Evolutionary conservation across 805 yeast species (phyloP), one percentile per base, ranked within the genome.

Genomic region (Naumovozyma castellii): DNA sequence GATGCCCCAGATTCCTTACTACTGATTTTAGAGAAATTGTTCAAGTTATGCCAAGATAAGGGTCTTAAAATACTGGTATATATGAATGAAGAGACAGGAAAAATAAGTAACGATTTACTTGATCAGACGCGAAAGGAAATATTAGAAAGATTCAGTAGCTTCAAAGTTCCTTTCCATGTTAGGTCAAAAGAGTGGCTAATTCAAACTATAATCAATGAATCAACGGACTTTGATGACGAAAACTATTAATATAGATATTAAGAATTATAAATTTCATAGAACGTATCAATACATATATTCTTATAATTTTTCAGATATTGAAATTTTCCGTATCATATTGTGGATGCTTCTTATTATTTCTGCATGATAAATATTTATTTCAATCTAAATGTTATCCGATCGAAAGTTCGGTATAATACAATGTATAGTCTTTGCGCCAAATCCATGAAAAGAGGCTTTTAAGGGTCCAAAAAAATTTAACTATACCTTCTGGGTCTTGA

Each of bases 111-210:
- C 20, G 28, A 18, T 8, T 15, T 42, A 16, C 18, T 49, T 5
- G 43, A 44, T 16, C 27, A 34, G 3, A 19, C 42, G 9, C 40
- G 45, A 32, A 34, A 39, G 10, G 30, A 34, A 18, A 4, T 53
- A 14, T 6, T 17, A 5, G 5, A 28, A 8, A 34, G 17, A 19
- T 39, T 40, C 18, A 29, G 25, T 3, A 8, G 25, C 8, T 19
- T 18, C 8, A 20, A 39, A 8, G 35, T 39, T 6, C 13, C 27
- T 3, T 37, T 47, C 35, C 50, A 49, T 33, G 48, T 57, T 1
- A 57, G 54, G 39, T 40, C 47, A 5, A 58, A 58, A 42, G 65
- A 60, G 39, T 59, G 62, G 64, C 61, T 44, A 38, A 58, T 51
- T 38, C 62, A 41, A 51, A 57, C 44, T 37, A 57, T 50, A 4